phyloP scores from a whole-genome alignment of 768 basidiomycete genomes.

The Strobilomyces echinocephalus region DNA sequence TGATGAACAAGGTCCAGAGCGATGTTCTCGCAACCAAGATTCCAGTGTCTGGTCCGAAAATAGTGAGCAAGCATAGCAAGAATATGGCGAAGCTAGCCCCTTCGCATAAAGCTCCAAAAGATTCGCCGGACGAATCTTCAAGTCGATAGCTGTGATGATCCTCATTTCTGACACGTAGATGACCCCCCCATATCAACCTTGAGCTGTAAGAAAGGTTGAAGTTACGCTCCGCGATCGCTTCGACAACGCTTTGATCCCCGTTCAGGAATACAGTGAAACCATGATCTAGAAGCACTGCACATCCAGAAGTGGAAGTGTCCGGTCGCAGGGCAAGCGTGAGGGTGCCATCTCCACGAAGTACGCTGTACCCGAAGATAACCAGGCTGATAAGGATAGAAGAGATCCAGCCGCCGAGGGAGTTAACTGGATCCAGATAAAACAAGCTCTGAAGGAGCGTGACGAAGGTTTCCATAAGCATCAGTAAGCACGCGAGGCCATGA shows the following conservation, averaged over 20 bases:
- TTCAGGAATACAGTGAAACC: not conserved
- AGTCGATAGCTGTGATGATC: not conserved
- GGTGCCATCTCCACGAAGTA: not conserved
- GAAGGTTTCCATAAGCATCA: not conserved
- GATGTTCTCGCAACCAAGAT: too few relatives aligned
- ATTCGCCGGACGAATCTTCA: not conserved
- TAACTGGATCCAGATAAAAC: not conserved
- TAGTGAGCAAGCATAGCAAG: not conserved
- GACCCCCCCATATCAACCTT: too few relatives aligned
- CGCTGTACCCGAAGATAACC: not conserved
- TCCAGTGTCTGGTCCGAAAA: too few relatives aligned
- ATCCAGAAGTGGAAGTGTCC: not conserved
- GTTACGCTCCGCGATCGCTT: not conserved
- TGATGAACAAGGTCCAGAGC: too few relatives aligned
- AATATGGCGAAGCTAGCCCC: not conserved
- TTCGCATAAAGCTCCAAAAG: not conserved
- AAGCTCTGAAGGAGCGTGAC: too few relatives aligned
- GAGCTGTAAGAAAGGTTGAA: not conserved
- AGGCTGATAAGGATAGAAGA: not conserved
- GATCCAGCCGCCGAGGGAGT: too few relatives aligned
- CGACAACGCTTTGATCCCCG: not conserved
- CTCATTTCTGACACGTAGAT: too few relatives aligned
- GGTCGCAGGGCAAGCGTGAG: constrained; percentile 3
- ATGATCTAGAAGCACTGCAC: not conserved
- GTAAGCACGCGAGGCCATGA: not conserved